Percentiles rank a stretch among this genome's conserved stretches.
Conservation (phyloP, 345 rosid species). For the Citrus inodora region DNA sequence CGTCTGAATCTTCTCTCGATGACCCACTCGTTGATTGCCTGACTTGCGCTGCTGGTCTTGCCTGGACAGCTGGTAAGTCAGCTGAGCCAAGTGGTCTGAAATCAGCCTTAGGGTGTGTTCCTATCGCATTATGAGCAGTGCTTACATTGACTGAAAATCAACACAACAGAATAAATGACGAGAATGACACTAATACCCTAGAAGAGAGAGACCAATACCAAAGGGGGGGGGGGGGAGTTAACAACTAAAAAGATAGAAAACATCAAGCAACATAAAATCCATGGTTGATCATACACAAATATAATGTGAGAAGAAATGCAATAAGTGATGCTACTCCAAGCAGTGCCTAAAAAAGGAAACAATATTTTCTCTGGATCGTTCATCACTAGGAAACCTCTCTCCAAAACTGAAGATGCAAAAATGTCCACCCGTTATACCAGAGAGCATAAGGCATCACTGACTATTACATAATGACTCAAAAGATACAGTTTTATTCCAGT, state of each 20-base stretch:
- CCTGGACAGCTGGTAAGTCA: slow-evolving; percentile 33
- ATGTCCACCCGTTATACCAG: not conserved
- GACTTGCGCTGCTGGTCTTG: slow-evolving; percentile 37
- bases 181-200: not conserved
- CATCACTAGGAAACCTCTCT: not conserved
- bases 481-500: not conserved
- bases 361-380: not conserved
- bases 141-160: slow-evolving; percentile 33
- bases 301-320: not conserved
- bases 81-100: slow-evolving; percentile 32
- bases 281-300: not conserved
- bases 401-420: not conserved
- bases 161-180: slow-evolving; percentile 6
- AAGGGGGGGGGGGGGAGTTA: not conserved
- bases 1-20: slow-evolving; percentile 86
- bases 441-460: not conserved
- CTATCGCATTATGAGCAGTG: slow-evolving; percentile 24
- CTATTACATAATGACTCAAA: not conserved
- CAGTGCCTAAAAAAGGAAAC: not conserved
- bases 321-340: slow-evolving; percentile 2
- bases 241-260: not conserved
- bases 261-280: slow-evolving; percentile 1
- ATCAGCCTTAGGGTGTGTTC: slow-evolving; percentile 36
- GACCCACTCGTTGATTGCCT: slow-evolving; percentile 91
- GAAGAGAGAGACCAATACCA: not conserved